Evolutionary conservation across 305 asterid species (phyloP), one percentile per base, ranked within the genome.

Genomic region (Plantago rigida): DNA sequence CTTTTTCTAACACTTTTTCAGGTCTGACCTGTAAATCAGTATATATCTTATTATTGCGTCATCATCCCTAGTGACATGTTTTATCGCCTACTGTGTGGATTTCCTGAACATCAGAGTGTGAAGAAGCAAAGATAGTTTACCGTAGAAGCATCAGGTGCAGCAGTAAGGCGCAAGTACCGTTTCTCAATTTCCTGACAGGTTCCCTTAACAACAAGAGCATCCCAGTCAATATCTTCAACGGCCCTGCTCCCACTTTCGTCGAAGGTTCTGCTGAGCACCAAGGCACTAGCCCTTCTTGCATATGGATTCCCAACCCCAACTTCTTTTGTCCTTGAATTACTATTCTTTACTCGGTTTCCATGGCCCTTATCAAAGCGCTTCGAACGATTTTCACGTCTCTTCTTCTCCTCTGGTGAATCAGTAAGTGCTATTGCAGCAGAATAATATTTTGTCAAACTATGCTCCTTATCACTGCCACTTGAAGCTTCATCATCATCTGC

Each of bases 141-240:
- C 74, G 92, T 85, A 50, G 96, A 84, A 62, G 97, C 97, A 77
- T 93, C 99, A 62, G 99, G 99, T 3, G 99, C 99, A 72, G 99
- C 85, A 69, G 99, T 93, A 64, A 93, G 96, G 46, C 99, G 99
- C 75, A 93, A 70, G 77, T 93, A 93, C 57, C 93, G 92, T 74
- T 93, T 93, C 81, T 93, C 99, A 64, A 87, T 82, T 67, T 87
- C 96, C 78, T 82, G 96, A 74, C 95, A 89, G 59, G 94, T 89
- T 59, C 99, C 99, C 79, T 80, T 93, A 56, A 93, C 94, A 60
- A 86, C 84, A 68, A 85, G 89, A 69, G 99, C 81, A 85, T 93
- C 94, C 97, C 99, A 89, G 65, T 89, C 97, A 60, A 87, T 87
- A 85, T 93, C 99, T 81, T 93, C 99, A 56, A 93, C 96, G 63